Percentiles rank a stretch among this genome's conserved stretches.
phyloP scores from a whole-genome alignment of 352 stramenopile genomes.

The Globisporangium lucens region DNA sequence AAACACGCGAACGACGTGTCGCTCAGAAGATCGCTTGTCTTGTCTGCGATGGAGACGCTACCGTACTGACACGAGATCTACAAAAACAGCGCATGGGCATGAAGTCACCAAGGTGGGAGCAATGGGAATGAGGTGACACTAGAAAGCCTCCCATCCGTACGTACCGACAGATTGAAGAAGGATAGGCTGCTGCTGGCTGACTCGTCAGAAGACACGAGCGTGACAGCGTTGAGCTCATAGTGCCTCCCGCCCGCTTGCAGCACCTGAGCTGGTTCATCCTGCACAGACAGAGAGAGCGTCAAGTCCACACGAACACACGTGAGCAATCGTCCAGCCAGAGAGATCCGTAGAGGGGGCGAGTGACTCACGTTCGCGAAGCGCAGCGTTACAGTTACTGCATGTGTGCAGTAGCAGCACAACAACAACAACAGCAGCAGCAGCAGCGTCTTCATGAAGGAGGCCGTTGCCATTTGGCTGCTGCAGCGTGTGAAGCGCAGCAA shows the following conservation, averaged over 20 bases:
- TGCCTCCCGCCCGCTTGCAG: background rate
- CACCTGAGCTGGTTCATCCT: background rate
- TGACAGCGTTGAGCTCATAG: background rate
- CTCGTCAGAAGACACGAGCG: background rate
- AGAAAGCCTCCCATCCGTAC: conserved; percentile 2
- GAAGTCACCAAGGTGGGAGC: background rate
- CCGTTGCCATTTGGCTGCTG: background rate
- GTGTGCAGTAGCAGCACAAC: background rate
- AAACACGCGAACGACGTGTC: conserved; percentile 24
- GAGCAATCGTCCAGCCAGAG: background rate
- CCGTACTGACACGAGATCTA: conserved; percentile 24
- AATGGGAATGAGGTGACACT: background rate
- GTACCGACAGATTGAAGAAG: conserved; percentile 7
- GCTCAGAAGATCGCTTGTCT: conserved; percentile 10
- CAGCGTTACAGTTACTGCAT: conserved; percentile 9
- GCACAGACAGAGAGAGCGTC: background rate
- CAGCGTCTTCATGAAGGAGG: background rate
- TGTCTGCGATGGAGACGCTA: conserved; percentile 19
- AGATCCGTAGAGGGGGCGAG: background rate
- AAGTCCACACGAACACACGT: background rate
- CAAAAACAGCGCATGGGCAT: too few relatives aligned
- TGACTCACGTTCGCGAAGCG: conserved; percentile 19
- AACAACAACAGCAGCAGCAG: conserved; percentile 5
- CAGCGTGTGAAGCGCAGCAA: background rate
- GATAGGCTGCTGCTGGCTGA: background rate